Percentiles rank a stretch among this genome's conserved stretches.
These are phyloP conservation scores for Pleurotus sapidus DNA, from an alignment of 768 basidiomycete genomes.

Conservation along the genomic window DNA sequence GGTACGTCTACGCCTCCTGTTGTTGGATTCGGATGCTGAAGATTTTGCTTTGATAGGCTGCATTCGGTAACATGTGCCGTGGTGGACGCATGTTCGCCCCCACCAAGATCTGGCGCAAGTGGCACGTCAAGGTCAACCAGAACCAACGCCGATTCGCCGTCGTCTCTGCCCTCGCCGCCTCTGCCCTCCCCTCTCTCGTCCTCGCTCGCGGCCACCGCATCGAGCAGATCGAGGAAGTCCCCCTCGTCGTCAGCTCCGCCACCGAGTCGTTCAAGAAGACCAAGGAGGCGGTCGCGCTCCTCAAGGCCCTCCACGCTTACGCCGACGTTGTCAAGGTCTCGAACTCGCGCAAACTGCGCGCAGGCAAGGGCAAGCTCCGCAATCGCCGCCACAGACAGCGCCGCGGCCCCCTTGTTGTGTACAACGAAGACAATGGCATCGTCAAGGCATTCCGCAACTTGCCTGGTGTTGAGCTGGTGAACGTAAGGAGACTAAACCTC, in stretches of 20 bases:
- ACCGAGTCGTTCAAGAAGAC: slow-evolving; percentile 93
- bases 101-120: slow-evolving; percentile 98
- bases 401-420: slow-evolving; percentile 95
- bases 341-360: slow-evolving; percentile 94
- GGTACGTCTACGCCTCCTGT: slow-evolving; percentile 38
- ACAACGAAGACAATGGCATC: slow-evolving; percentile 96
- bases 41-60: slow-evolving; percentile 54
- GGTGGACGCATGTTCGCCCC: slow-evolving; percentile 99
- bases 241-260: slow-evolving; percentile 79
- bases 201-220: slow-evolving; percentile 99
- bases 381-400: slow-evolving; percentile 97
- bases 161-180: slow-evolving; percentile 96
- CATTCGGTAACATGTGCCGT: slow-evolving; percentile 99
- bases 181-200: slow-evolving; percentile 96
- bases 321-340: slow-evolving; percentile 94
- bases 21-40: too few relatives aligned
- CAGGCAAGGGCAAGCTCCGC: slow-evolving; percentile 96
- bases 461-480: slow-evolving; percentile 96
- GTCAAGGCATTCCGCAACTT: slow-evolving; percentile 99
- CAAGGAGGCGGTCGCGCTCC: slow-evolving; percentile 91
- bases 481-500: slow-evolving; percentile 91
- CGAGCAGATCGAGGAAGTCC: slow-evolving; percentile 95
- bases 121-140: slow-evolving; percentile 99
- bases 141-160: slow-evolving; percentile 98
- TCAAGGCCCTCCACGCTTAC: slow-evolving; percentile 89